phyloP scores from a whole-genome alignment of 2,329 filamentous ascomycete species.

The Arthrobotrys megalospora region DNA sequence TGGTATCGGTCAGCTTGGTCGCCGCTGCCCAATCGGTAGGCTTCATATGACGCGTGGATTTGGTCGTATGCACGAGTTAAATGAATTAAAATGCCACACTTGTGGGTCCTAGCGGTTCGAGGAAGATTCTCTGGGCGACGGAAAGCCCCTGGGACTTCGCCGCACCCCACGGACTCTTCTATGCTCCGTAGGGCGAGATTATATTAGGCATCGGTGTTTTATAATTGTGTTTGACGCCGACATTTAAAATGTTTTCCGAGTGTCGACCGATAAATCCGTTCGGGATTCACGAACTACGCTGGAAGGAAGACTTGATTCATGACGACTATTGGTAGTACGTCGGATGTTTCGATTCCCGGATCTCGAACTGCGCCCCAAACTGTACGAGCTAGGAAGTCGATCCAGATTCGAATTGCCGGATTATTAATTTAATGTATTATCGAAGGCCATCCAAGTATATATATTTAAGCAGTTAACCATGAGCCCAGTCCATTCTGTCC shows the following conservation, averaged over 20 bases:
- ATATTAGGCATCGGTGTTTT: slow-evolving; percentile 11
- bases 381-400: background rate
- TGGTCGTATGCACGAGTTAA: slow-evolving; percentile 36
- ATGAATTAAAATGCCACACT: slow-evolving; percentile 41
- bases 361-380: slow-evolving; percentile 18
- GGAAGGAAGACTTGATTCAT: background rate
- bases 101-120: slow-evolving; percentile 9
- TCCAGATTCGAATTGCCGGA: background rate
- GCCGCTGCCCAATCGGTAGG: slow-evolving; percentile 41
- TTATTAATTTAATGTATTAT: background rate
- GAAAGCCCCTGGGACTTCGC: slow-evolving; percentile 6
- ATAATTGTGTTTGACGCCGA: slow-evolving; percentile 18
- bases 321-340: background rate
- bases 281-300: background rate
- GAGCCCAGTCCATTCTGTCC: background rate
- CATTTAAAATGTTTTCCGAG: slow-evolving; percentile 4
- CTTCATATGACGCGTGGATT: slow-evolving; percentile 35
- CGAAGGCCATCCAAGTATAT: background rate
- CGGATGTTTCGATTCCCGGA: slow-evolving; percentile 16
- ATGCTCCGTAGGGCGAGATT: slow-evolving; percentile 19
- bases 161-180: slow-evolving; percentile 17
- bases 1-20: slow-evolving; percentile 38
- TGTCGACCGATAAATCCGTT: slow-evolving; percentile 18
- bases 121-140: slow-evolving; percentile 1
- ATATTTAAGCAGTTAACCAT: background rate